Conservation (phyloP, 2,329 filamentous ascomycete species). For the Diaporthe batatas region DNA sequence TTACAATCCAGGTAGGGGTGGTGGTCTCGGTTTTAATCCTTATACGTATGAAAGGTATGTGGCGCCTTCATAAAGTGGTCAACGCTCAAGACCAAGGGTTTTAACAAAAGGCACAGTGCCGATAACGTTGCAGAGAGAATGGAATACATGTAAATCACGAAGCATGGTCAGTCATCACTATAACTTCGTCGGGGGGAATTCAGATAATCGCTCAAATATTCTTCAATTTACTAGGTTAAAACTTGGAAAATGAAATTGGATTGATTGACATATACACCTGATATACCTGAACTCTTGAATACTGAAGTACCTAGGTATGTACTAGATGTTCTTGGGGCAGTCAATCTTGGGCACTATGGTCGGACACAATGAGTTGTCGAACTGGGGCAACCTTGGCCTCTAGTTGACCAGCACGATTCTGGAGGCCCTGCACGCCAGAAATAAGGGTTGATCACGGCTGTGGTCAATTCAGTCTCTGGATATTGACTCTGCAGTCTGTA, state of each 20-base stretch:
- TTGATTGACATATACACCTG: not conserved
- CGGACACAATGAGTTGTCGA: not conserved
- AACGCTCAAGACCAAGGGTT: too few relatives aligned
- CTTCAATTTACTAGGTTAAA: too few relatives aligned
- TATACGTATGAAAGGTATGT: too few relatives aligned
- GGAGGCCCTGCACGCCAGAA: not conserved
- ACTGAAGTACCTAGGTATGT: too few relatives aligned
- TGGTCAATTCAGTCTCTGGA: not conserved
- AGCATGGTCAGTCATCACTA: not conserved
- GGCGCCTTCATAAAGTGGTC: too few relatives aligned
- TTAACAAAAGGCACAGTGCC: too few relatives aligned
- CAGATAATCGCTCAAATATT: too few relatives aligned
- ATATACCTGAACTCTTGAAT: not conserved
- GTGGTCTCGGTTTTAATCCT: too few relatives aligned
- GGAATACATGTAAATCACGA: not conserved
- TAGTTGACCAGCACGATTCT: not conserved
- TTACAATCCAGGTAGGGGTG: too few relatives aligned
- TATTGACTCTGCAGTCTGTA: not conserved
- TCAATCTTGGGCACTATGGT: too few relatives aligned
- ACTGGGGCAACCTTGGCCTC: not conserved
- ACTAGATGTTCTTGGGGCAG: not conserved
- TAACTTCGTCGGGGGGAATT: not conserved
- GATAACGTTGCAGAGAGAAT: not conserved
- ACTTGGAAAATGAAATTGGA: not conserved
- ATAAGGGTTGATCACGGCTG: not conserved